These are phyloP conservation scores for Zymoseptoria brevis DNA, from an alignment of 2,329 filamentous ascomycete genomes.

Conservation along the genomic window DNA sequence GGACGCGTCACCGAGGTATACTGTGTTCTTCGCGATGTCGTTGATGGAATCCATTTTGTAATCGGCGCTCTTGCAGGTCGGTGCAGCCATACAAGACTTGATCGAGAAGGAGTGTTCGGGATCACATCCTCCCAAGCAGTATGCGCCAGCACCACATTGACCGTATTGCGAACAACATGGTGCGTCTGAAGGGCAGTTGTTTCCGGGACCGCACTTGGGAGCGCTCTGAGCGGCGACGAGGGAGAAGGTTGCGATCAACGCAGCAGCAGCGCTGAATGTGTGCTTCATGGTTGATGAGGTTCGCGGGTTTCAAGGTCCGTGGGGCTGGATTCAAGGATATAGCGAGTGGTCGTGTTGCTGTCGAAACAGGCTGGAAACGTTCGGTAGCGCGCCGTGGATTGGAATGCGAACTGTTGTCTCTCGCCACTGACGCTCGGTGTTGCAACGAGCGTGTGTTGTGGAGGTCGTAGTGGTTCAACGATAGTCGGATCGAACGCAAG, in stretches of 20 bases:
- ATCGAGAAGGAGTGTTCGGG: conserved; percentile 74
- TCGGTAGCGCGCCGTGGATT: background rate
- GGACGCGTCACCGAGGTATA: conserved; percentile 78
- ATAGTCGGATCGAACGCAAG: background rate
- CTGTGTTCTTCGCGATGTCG: conserved; percentile 60
- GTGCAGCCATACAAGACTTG: conserved; percentile 76
- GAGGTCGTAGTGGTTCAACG: background rate
- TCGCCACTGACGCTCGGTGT: background rate
- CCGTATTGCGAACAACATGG: conserved; percentile 58
- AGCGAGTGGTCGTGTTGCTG: background rate
- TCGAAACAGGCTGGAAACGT: background rate
- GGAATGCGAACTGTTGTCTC: background rate
- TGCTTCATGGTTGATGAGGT: conserved; percentile 16
- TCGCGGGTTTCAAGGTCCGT: background rate
- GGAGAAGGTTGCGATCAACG: conserved; percentile 27
- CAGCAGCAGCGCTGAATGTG: conserved; percentile 24
- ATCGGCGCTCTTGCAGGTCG: conserved; percentile 66
- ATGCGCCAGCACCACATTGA: conserved; percentile 86
- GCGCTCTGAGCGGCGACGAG: conserved; percentile 18
- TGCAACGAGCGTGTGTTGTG: background rate
- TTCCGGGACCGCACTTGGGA: conserved; percentile 25
- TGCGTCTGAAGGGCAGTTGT: conserved; percentile 25
- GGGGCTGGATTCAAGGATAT: background rate
- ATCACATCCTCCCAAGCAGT: conserved; percentile 93
- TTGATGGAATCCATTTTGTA: conserved; percentile 69